phyloP scores from a whole-genome alignment of 2,329 filamentous ascomycete species.

The Fusarium verrucosum region DNA sequence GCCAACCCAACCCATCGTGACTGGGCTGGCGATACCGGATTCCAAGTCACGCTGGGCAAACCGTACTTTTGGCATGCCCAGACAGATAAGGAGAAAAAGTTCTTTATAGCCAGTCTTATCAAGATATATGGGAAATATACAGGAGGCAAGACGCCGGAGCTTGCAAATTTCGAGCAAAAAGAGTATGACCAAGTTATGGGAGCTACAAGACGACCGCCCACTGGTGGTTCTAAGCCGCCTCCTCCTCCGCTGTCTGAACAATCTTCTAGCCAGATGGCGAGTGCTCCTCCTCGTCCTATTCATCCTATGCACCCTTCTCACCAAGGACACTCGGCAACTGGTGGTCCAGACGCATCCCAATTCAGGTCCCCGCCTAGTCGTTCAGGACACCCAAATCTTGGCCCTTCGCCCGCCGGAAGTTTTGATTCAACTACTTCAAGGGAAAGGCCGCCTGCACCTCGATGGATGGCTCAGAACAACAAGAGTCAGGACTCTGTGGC shows the following conservation, averaged over 20 bases:
- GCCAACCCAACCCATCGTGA: constrained; percentile 68
- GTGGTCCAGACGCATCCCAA: constrained; percentile 42
- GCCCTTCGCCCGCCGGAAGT: constrained; percentile 61
- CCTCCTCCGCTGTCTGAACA: constrained; percentile 45
- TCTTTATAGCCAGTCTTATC: constrained; percentile 94
- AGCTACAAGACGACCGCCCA: constrained; percentile 55
- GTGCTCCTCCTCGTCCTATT: constrained; percentile 30
- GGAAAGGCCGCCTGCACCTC: constrained; percentile 55
- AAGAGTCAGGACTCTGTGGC: constrained; percentile 67
- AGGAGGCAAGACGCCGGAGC: constrained; percentile 79
- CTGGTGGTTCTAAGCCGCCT: constrained; percentile 35
- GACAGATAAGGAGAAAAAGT: constrained; percentile 95
- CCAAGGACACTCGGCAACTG: constrained; percentile 24
- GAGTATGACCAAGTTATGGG: constrained; percentile 82
- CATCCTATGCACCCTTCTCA: constrained; percentile 28
- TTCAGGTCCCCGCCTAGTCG: constrained; percentile 46
- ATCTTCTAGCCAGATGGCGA: constrained; percentile 23
- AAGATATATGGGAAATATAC: constrained; percentile 99
- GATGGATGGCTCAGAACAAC: constrained; percentile 61
- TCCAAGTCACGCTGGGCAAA: constrained; percentile 88
- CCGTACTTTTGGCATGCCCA: constrained; percentile 97
- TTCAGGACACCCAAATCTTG: constrained; percentile 52
- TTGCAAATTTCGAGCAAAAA: constrained; percentile 82
- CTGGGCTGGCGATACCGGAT: constrained; percentile 86
- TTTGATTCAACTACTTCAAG: constrained; percentile 57